These are phyloP conservation scores for Ceratocystis papillata DNA, from an alignment of 2,329 filamentous ascomycete genomes.

Conservation along the genomic window DNA sequence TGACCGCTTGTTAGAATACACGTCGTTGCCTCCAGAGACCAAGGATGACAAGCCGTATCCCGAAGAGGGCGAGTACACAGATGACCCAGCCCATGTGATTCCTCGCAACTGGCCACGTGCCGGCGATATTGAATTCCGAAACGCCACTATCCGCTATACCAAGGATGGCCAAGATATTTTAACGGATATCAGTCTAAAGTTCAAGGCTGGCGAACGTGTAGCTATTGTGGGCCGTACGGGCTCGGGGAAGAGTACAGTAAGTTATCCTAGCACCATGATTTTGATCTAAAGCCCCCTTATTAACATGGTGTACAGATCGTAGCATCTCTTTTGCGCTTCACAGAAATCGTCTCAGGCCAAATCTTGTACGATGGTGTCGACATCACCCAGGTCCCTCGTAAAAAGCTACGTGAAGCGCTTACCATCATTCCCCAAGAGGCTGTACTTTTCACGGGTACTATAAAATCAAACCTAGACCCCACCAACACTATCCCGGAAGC, in stretches of 20 bases:
- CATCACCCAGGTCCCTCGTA: constrained; percentile 36
- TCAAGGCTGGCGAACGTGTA: constrained; percentile 53
- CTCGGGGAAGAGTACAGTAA: constrained; percentile 58
- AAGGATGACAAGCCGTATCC: constrained; percentile 29
- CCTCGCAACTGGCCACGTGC: constrained; percentile 32
- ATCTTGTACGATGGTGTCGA: constrained; percentile 40
- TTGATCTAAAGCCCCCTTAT: background rate
- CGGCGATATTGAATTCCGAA: constrained; percentile 33
- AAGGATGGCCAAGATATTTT: constrained; percentile 34
- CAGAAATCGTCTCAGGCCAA: constrained; percentile 34
- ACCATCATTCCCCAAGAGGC: constrained; percentile 43
- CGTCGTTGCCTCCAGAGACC: constrained; percentile 32
- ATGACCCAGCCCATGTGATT: constrained; percentile 27
- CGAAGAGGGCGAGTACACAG: constrained; percentile 28
- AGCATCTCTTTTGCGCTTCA: constrained; percentile 39
- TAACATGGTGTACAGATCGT: constrained; percentile 30
- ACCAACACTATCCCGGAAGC: constrained; percentile 40
- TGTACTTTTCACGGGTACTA: constrained; percentile 38
- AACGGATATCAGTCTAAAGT: constrained; percentile 35
- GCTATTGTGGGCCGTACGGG: constrained; percentile 64
- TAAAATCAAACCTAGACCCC: constrained; percentile 46
- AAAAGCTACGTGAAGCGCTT: constrained; percentile 37
- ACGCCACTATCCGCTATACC: constrained; percentile 34
- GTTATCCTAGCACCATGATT: constrained; percentile 33
- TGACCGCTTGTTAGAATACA: constrained; percentile 34